Conservation (phyloP, 2,329 filamentous ascomycete species). For the Hymenoscyphus infarciens region DNA sequence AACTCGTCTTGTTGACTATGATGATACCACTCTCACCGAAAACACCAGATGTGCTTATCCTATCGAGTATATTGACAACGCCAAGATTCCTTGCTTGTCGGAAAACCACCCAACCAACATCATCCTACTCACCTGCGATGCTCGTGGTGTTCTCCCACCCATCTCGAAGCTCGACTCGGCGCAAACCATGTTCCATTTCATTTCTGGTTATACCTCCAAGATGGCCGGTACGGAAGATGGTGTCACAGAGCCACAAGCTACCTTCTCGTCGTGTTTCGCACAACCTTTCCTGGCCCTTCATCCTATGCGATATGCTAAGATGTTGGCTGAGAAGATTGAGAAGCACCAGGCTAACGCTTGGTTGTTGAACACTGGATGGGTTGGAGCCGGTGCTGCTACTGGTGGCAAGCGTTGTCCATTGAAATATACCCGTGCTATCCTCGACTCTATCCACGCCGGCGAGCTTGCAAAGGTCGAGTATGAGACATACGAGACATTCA, state of each 20-base stretch:
- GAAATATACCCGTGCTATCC: slow-evolving; percentile 97
- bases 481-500: slow-evolving; percentile 95
- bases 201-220: slow-evolving; percentile 99
- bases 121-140: slow-evolving; percentile 96
- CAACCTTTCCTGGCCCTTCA: slow-evolving; percentile 98
- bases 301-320: slow-evolving; percentile 98
- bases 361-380: slow-evolving; percentile 98
- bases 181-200: slow-evolving; percentile 99
- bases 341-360: slow-evolving; percentile 94
- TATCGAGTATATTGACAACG: slow-evolving; percentile 98
- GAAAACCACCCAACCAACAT: slow-evolving; percentile 92
- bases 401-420: slow-evolving; percentile 94
- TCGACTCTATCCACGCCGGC: slow-evolving; percentile 96
- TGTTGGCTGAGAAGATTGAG: slow-evolving; percentile 98
- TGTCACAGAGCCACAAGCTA: slow-evolving; percentile 94
- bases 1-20: slow-evolving; percentile 90
- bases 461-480: slow-evolving; percentile 91
- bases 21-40: slow-evolving; percentile 90
- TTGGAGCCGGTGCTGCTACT: slow-evolving; percentile 83
- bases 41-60: slow-evolving; percentile 98
- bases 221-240: slow-evolving; percentile 99
- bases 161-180: slow-evolving; percentile 94
- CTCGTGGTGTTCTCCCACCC: slow-evolving; percentile 91
- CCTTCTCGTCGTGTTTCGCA: slow-evolving; percentile 98
- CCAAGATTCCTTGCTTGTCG: slow-evolving; percentile 94